Evolutionary conservation across 2,329 filamentous ascomycete species (phyloP), one percentile per base, ranked within the genome.

Genomic region (Alternaria brassicae): DNA sequence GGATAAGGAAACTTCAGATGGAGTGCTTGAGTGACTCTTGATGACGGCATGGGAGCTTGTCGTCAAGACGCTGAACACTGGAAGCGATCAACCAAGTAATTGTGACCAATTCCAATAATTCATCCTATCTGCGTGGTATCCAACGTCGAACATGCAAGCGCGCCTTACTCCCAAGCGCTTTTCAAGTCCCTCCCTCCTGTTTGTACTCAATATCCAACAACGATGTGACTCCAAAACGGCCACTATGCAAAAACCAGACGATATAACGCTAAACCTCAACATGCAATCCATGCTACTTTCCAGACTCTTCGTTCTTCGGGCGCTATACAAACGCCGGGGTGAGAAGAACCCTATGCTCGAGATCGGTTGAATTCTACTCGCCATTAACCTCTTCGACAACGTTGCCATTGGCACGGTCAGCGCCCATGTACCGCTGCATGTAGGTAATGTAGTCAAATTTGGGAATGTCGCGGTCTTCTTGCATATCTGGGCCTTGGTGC

Each of bases 371-470:
- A 49, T 53, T 58, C 69, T 71, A 71, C 56, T 65, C 67, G 27
- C 69, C 69, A 19, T 71, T 71, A 5, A 62, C 65, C 25, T 58
- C 50, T 10, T 68, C 69, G 32, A 69, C 68, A 2, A 66, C 63
- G 7, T 65, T 60, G n/a, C 69, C 70, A 42, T 70, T 72, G 13
- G 57, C 60, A 25, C 61, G 60, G 15, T 63, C 58, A 7, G 67
- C 71, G 49, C 71, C 76, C 73, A 82, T 78, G 65, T 81, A 83
- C 55, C 89, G 91, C 78, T 97, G 90, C 95, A 99, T 99, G 78
- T 98, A 99, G 64, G 87, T 89, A 66, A 98, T 93, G 81, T 99
- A 99, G 80, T 99, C 95, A 77, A 89, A 99, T 79, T 98, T 96
- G 36, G 91, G 87, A 73, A 92, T 80, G 51, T 93, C 89, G 54